These are phyloP conservation scores for Ogataea paradorogensis DNA, from an alignment of 805 yeast species.

Conservation along the genomic window DNA sequence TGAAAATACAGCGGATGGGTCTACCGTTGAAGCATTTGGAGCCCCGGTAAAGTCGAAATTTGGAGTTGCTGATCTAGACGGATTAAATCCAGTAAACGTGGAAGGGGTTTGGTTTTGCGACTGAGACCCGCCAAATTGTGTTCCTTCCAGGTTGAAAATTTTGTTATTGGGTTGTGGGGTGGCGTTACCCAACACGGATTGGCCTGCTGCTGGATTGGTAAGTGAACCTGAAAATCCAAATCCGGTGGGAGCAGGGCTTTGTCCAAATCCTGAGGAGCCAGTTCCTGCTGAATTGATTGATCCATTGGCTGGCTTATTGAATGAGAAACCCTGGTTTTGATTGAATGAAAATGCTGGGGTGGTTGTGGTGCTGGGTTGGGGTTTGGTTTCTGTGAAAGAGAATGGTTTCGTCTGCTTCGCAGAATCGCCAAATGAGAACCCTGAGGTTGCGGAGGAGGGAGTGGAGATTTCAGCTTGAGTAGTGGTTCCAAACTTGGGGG, in stretches of 20 bases:
- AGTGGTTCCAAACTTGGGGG: background rate
- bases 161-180: constrained; percentile 19
- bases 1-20: constrained; percentile 29
- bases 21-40: constrained; percentile 20
- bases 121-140: constrained; percentile 12
- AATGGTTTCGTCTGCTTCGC: constrained; percentile 11
- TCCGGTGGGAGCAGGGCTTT: constrained; percentile 1
- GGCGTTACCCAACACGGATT: constrained; percentile 9
- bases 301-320: constrained; percentile 4
- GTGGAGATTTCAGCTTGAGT: background rate
- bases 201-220: constrained; percentile 18
- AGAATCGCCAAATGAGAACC: constrained; percentile 4
- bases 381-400: constrained; percentile 5
- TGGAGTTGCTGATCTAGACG: constrained; percentile 31
- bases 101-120: constrained; percentile 10
- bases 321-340: background rate
- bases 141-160: constrained; percentile 18
- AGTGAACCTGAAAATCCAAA: constrained; percentile 14
- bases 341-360: constrained; percentile 10
- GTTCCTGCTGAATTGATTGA: constrained; percentile 9
- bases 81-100: constrained; percentile 20
- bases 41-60: constrained; percentile 33
- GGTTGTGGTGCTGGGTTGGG: constrained; percentile 1
- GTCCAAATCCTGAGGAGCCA: constrained; percentile 11
- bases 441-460: background rate